These are phyloP conservation scores for Amanita thiersii DNA, from an alignment of 768 basidiomycete genomes.

Conservation along the genomic window DNA sequence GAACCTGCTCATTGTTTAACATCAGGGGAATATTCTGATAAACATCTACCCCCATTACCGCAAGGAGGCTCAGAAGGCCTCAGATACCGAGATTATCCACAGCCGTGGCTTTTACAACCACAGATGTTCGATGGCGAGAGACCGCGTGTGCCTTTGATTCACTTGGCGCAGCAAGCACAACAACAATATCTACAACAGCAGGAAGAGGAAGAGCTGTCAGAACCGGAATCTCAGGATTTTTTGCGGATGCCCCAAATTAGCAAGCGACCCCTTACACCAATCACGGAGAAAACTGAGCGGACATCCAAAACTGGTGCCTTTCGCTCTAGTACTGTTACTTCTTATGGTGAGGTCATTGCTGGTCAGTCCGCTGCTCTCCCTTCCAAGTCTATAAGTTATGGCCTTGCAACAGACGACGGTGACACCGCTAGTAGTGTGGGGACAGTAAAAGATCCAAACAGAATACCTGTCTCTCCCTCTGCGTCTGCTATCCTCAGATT, in stretches of 20 bases:
- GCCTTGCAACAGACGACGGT: background rate
- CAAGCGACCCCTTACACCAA: conserved; percentile 43
- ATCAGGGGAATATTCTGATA: conserved; percentile 11
- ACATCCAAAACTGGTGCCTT: conserved; percentile 37
- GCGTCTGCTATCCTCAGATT: conserved; percentile 56
- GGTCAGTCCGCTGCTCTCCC: conserved; percentile 28
- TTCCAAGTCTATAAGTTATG: background rate
- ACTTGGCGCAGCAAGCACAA: conserved; percentile 47
- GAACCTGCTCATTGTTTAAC: conserved; percentile 2
- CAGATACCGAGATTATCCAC: conserved; percentile 1
- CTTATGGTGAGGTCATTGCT: conserved; percentile 58
- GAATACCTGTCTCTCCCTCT: conserved; percentile 44
- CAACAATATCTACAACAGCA: conserved; percentile 34
- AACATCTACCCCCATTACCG: conserved; percentile 16
- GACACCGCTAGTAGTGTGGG: conserved; percentile 1
- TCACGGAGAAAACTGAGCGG: conserved; percentile 59
- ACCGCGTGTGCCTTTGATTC: conserved; percentile 51
- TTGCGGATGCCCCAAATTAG: conserved; percentile 14
- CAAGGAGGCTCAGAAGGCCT: background rate
- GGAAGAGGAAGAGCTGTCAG: background rate
- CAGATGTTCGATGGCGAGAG: conserved; percentile 18
- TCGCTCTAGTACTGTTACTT: conserved; percentile 38
- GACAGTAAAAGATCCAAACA: conserved; percentile 11
- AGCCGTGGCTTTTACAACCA: conserved; percentile 5
- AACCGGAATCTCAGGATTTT: background rate